Evolutionary conservation across 345 rosid species (phyloP).

Genomic region (Clarkia xantiana): DNA sequence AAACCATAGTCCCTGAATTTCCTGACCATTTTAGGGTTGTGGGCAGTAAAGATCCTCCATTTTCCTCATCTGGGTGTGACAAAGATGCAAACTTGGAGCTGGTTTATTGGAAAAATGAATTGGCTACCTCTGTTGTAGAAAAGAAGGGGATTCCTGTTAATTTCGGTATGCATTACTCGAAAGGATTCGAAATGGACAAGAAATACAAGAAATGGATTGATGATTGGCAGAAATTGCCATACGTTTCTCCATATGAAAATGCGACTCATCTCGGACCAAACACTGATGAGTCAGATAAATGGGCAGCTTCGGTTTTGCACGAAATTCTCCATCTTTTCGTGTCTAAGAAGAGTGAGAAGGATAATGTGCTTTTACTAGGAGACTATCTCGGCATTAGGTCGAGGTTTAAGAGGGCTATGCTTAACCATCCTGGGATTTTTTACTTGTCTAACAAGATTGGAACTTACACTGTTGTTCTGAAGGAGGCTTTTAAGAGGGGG

Average conservation of each 20-base stretch:
- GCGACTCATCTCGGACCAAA: slow-evolving; percentile 37
- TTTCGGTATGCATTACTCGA: slow-evolving; percentile 46
- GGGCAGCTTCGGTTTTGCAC: slow-evolving; percentile 59
- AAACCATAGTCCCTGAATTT: slow-evolving; percentile 50
- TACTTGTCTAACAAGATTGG: slow-evolving; percentile 59
- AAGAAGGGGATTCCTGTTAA: slow-evolving; percentile 40
- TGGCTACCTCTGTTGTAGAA: slow-evolving; percentile 48
- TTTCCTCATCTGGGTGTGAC: slow-evolving; percentile 4
- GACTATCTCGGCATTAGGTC: slow-evolving; percentile 68
- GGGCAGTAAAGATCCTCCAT: neutral
- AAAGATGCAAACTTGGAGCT: slow-evolving; percentile 29
- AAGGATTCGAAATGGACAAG: slow-evolving; percentile 60
- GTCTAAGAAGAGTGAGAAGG: slow-evolving; percentile 59
- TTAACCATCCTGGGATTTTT: slow-evolving; percentile 59
- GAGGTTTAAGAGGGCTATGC: slow-evolving; percentile 73
- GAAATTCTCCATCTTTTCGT: slow-evolving; percentile 68
- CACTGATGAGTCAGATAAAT: slow-evolving; percentile 69
- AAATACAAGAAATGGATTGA: slow-evolving; percentile 59
- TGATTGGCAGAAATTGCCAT: slow-evolving; percentile 85
- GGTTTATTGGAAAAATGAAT: slow-evolving; percentile 72
- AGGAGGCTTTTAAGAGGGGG: slow-evolving; percentile 68
- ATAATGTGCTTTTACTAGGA: slow-evolving; percentile 39
- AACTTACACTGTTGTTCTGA: slow-evolving; percentile 61
- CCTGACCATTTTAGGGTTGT: slow-evolving; percentile 68
- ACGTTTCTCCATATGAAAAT: slow-evolving; percentile 67